Base-by-base conservation (phyloP, 805 yeast genomes). In the Candida sphagnicola region DNA sequence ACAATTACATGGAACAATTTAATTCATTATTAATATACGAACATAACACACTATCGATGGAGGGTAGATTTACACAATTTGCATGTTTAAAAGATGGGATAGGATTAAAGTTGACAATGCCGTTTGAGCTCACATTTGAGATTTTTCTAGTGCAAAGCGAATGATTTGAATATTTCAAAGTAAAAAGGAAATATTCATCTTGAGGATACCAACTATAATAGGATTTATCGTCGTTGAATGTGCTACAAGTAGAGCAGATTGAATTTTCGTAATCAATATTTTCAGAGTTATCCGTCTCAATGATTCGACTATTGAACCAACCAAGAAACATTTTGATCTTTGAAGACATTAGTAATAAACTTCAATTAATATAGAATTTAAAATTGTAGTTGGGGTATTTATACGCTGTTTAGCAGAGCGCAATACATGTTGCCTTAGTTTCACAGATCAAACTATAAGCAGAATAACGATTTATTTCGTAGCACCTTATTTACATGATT, bases 161-260 rank as follows among this genome's bases (percentile, higher is more conserved):
- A 5, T 12, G 12, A 21, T 6, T 5, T 12, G 35, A 18, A 23
- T 21, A 33, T 21, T 33, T 33, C 28, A 33, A 23, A 4, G 13
- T 4, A 15, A 33, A 33, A 19, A 19, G 35, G 10, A 16, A 18
- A 6, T 14, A 8, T 13, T 33, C 35, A n/a, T 33, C 35, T 16
- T 33, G 10, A 19, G 35, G 35, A 15, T 15, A 19, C 35, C 35
- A 33, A 33, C 35, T 33, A 13, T 23, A 23, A 12, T 14, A 5
- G 11, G 35, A 33, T 21, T 28, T 33, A 8, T 33, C 35, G 14
- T 21, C 28, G 10, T 31, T 24, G 24, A 12, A n/a, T n/a, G n/a
- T n/a, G n/a, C n/a, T n/a, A n/a, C n/a, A n/a, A n/a, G n/a, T n/a
- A n/a, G n/a, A n/a, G n/a, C n/a, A n/a, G n/a, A n/a, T n/a, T n/a